A percentile compares a stretch with the other conserved stretches of the same genome.
These are phyloP conservation scores for Selenicereus undatus DNA, from an alignment of 148 eudicot species.

Conservation along the genomic window DNA sequence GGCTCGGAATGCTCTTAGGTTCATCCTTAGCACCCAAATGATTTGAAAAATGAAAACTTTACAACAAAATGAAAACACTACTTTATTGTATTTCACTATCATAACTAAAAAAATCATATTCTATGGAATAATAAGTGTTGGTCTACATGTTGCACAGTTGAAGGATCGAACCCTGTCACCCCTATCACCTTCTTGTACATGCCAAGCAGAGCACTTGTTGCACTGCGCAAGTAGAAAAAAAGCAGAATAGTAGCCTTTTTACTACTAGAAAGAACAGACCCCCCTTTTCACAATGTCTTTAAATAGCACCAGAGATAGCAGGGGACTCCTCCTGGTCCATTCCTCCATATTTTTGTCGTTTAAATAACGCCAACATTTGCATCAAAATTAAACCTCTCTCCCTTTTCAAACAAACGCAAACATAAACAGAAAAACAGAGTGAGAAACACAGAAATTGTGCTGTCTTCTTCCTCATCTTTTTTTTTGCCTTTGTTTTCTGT, in stretches of 20 bases:
- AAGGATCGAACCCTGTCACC: not conserved
- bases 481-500: not conserved
- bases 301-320: constrained; percentile 15
- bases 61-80: no score
- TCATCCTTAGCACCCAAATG: no score
- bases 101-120: no score
- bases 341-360: constrained; percentile 1
- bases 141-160: not conserved
- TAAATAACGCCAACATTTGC: not conserved
- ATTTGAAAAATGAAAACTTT: no score
- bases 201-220: not conserved
- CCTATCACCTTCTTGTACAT: not conserved
- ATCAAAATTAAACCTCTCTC: not conserved
- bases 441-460: not conserved
- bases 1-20: no score
- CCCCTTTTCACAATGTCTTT: constrained; percentile 7
- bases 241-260: not conserved
- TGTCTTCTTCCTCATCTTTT: constrained; percentile 11
- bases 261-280: not conserved
- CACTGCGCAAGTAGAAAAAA: not conserved
- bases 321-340: constrained; percentile 16
- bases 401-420: not conserved
- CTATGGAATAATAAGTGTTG: not conserved
- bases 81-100: no score
- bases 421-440: not conserved